A percentile compares a stretch with the other conserved stretches of the same genome.
Conservation (phyloP, 805 yeast genomes). For the Barnettozyma botsteinii region DNA sequence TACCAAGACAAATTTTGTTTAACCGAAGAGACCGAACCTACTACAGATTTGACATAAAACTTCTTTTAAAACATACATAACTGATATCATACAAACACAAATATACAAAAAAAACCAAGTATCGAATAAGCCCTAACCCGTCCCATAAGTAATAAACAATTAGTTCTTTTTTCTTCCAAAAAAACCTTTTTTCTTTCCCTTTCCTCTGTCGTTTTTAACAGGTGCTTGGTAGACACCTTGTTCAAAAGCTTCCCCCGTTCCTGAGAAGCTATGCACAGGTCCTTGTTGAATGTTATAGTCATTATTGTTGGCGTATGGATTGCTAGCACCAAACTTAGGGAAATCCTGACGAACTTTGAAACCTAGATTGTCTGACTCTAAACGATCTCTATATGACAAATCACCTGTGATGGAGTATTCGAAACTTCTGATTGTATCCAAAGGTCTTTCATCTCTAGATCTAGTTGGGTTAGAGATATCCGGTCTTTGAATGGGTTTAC, state of each 20-base stretch:
- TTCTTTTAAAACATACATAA: no score
- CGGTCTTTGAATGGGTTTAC: constrained; percentile 68
- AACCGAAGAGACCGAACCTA: no score
- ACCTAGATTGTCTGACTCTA: constrained; percentile 74
- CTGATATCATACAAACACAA: no score
- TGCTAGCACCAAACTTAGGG: constrained; percentile 42
- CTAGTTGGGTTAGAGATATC: constrained; percentile 94
- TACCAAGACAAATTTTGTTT: no score
- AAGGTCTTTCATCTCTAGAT: constrained; percentile 89
- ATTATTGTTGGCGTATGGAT: constrained; percentile 29
- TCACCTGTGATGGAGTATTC: constrained; percentile 96
- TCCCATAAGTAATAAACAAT: no score
- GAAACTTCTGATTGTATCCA: constrained; percentile 90
- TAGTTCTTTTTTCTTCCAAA: constrained; percentile 68
- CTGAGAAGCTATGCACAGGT: constrained; percentile 26
- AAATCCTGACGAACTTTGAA: constrained; percentile 81
- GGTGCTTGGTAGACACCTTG: constrained; percentile 61
- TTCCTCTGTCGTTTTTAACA: constrained; percentile 32
- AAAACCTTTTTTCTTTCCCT: constrained; percentile 74
- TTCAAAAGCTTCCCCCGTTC: constrained; percentile 37
- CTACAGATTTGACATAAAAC: no score
- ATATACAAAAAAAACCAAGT: constrained; percentile 19
- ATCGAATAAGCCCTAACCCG: neutral
- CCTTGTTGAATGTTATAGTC: constrained; percentile 17
- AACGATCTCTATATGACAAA: constrained; percentile 64